Evolutionary conservation across 1,139 yeast genomes (phyloP), one percentile per base, ranked within the genome.

Genomic region (Yamadazyma buinensis): DNA sequence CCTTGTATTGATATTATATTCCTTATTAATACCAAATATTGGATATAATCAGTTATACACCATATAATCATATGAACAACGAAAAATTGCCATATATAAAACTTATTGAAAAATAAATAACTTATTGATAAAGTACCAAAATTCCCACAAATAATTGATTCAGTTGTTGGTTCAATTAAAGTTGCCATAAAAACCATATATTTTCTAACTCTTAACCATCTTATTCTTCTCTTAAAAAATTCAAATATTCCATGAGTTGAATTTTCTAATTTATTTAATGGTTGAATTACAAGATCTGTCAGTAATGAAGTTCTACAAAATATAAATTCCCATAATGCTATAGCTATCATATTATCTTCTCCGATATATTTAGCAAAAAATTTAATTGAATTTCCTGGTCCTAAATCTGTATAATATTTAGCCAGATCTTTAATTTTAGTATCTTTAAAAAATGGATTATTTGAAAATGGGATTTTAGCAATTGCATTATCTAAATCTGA

Each of bases 321-420:
- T 20, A 85, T 80, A 39, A 60, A 61, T 35, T 79, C 80, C 95
- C 95, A 88, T 13, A 87, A 55, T 1, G 90, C 85, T 35, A 84
- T 85, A 8, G 87, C 95, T 44, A 87, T 86, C 95, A 87, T 84
- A 55, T 87, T 87, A 57, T 87, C 97, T 52, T 87, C 97, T 3
- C 95, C 95, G 51, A 88, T 87, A 55, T 82, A 88, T 40, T 80
- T 67, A 7, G 95, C 79, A 57, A 88, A 87, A 42, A 79, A 76
- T 38, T 78, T 71, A 34, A 88, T 67, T 5, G 67, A 53, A 36
- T 67, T 62, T 0, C 95, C 94, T 0, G 63, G 55, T 2, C 73
- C 72, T 29, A 55, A 36, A 3, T 50, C 40, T 1, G 63, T 44
- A 32, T 54, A 53, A 15, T 48, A 35, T 25, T 44, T 44, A 2